These are phyloP conservation scores for Lophium mytilinum DNA, from an alignment of 495 filamentous ascomycete species.

Conservation along the genomic window DNA sequence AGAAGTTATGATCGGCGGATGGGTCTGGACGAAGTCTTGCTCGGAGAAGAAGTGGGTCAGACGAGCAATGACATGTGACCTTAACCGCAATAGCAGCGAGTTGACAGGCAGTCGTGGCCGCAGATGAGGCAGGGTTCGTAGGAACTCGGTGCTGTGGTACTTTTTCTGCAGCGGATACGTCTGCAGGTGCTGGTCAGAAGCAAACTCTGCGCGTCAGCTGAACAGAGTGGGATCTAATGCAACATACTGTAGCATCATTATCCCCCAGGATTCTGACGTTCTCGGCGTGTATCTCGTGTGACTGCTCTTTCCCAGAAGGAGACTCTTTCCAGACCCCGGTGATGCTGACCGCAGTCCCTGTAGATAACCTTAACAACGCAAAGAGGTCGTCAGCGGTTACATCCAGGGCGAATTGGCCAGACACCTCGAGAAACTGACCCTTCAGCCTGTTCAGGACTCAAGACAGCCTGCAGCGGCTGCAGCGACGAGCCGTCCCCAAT, in stretches of 20 bases:
- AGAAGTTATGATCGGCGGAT: constrained; percentile 89
- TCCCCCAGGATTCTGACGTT: constrained; percentile 62
- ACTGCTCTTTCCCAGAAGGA: constrained; percentile 56
- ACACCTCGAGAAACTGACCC: constrained; percentile 49
- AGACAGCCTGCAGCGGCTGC: constrained; percentile 69
- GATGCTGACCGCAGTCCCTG: constrained; percentile 70
- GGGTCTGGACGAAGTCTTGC: constrained; percentile 72
- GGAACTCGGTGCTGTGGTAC: constrained; percentile 80
- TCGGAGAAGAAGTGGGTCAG: constrained; percentile 63
- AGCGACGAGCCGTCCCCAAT: constrained; percentile 83
- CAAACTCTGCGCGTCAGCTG: constrained; percentile 8
- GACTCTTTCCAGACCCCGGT: constrained; percentile 73
- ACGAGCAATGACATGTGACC: constrained; percentile 68
- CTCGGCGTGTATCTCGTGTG: constrained; percentile 68
- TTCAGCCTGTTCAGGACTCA: constrained; percentile 65
- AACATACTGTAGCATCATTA: constrained; percentile 67
- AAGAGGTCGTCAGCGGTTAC: constrained; percentile 1
- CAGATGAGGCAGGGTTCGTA: constrained; percentile 83
- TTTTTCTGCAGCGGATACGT: constrained; percentile 90
- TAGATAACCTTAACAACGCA: constrained; percentile 53
- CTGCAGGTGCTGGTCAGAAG: constrained; percentile 36
- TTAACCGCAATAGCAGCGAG: constrained; percentile 68
- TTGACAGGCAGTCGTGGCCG: constrained; percentile 78
- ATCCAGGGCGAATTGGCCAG: constrained; percentile 1
- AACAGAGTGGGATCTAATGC: constrained; percentile 13